phyloP scores from a whole-genome alignment of 805 yeast species.

The Limtongia smithiae region DNA sequence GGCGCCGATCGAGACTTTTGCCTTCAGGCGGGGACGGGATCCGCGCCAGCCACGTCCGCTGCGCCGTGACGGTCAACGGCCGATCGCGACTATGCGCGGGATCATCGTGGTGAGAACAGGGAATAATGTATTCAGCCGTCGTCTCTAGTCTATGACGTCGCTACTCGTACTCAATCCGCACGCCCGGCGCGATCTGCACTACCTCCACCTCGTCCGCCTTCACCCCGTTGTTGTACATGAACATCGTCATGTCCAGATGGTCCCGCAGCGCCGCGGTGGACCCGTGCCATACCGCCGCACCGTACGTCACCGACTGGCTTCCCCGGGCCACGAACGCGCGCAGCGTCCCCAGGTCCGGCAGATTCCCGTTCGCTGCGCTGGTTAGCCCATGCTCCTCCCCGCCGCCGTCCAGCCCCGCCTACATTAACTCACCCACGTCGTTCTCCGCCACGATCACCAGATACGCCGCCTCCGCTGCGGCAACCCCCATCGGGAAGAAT shows the following conservation, averaged over 20 bases:
- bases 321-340: conserved; percentile 75
- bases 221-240: conserved; percentile 22
- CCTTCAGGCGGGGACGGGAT: no score
- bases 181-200: conserved; percentile 7
- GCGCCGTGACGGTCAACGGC: no score
- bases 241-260: conserved; percentile 19
- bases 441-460: conserved; percentile 75
- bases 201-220: conserved; percentile 14
- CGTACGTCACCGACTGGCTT: conserved; percentile 72
- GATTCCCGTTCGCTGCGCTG: conserved; percentile 33
- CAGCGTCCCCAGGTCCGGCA: conserved; percentile 59
- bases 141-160: not conserved
- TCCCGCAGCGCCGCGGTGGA: conserved; percentile 12
- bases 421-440: conserved; percentile 34
- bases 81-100: no score
- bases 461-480: conserved; percentile 50
- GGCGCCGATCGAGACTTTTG: no score
- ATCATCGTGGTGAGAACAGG: no score
- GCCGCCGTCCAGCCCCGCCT: conserved; percentile 8
- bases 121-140: no score
- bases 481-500: conserved; percentile 82
- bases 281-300: conserved; percentile 25
- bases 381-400: not conserved
- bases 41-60: no score
- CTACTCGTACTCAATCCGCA: conserved; percentile 2